Percentiles rank a stretch among this genome's conserved stretches.
phyloP scores from a whole-genome alignment of 1,284 basidiomycete species.

The Naganishia albida region DNA sequence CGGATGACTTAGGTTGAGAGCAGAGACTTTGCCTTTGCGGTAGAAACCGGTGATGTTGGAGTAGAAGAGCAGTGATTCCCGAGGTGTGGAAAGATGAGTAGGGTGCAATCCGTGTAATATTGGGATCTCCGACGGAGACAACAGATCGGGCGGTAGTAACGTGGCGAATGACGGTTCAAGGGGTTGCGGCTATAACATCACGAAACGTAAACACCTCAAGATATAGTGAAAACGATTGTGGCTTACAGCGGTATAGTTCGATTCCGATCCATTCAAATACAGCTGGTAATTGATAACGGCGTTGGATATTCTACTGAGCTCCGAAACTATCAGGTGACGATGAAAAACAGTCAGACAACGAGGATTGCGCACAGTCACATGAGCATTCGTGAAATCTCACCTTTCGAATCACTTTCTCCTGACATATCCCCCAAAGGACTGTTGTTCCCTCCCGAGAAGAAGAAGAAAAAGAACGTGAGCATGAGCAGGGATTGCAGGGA shows the following conservation, averaged over 20 bases:
- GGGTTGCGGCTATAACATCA: constrained; percentile 37
- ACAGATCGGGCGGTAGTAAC: constrained; percentile 40
- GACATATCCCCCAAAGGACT: constrained; percentile 6
- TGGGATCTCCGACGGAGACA: constrained; percentile 37
- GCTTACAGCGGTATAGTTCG: constrained; percentile 33
- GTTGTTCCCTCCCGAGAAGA: constrained; percentile 48
- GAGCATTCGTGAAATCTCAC: constrained; percentile 1
- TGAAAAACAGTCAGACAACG: background rate
- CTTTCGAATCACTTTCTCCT: constrained; percentile 18
- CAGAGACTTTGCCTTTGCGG: constrained; percentile 42
- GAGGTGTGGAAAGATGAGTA: background rate
- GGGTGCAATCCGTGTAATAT: background rate
- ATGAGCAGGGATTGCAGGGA: constrained; percentile 49
- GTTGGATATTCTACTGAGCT: constrained; percentile 20
- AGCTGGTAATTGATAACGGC: constrained; percentile 25
- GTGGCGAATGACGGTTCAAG: constrained; percentile 38
- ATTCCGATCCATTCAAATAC: constrained; percentile 30
- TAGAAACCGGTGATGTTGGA: constrained; percentile 54
- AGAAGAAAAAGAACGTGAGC: constrained; percentile 52
- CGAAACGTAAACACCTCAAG: background rate
- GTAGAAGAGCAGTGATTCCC: constrained; percentile 38
- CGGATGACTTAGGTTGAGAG: constrained; percentile 38
- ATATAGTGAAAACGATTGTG: background rate
- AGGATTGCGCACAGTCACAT: no score
- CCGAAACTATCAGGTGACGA: constrained; percentile 4